Evolutionary conservation across 495 filamentous ascomycete genomes (phyloP).

Genomic region (Hyaloscypha bicolor): DNA sequence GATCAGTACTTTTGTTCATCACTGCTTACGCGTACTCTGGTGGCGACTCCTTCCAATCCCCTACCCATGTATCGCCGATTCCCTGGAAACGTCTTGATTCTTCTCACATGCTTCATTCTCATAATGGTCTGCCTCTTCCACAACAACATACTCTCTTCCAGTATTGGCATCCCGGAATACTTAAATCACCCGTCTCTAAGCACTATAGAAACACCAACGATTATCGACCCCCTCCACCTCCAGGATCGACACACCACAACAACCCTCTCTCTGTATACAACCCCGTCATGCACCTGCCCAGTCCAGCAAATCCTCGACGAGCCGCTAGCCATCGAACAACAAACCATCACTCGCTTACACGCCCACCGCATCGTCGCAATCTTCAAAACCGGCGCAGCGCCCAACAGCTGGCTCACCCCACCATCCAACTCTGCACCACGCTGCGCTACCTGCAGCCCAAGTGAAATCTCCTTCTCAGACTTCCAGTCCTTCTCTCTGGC

Average conservation of each 20-base stretch:
- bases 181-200: background rate
- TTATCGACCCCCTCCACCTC: background rate
- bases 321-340: constrained; percentile 4
- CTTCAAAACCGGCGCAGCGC: constrained; percentile 62
- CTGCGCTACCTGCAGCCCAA: constrained; percentile 36
- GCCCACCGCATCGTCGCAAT: constrained; percentile 39
- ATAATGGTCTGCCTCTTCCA: background rate
- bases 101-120: background rate
- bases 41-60: too few relatives aligned
- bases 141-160: background rate
- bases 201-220: background rate
- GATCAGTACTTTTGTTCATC: too few relatives aligned
- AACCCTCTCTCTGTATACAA: background rate
- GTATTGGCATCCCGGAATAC: background rate
- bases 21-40: too few relatives aligned
- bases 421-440: constrained; percentile 56
- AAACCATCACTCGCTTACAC: constrained; percentile 8
- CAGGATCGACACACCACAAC: background rate
- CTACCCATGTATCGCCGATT: background rate
- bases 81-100: background rate
- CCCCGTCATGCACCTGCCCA: background rate
- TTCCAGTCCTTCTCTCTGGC: constrained; percentile 51
- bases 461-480: constrained; percentile 59
- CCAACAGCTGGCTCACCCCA: constrained; percentile 52
- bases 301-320: background rate